phyloP scores from a whole-genome alignment of 495 filamentous ascomycete species.

The Trichocladium uniseriatum region DNA sequence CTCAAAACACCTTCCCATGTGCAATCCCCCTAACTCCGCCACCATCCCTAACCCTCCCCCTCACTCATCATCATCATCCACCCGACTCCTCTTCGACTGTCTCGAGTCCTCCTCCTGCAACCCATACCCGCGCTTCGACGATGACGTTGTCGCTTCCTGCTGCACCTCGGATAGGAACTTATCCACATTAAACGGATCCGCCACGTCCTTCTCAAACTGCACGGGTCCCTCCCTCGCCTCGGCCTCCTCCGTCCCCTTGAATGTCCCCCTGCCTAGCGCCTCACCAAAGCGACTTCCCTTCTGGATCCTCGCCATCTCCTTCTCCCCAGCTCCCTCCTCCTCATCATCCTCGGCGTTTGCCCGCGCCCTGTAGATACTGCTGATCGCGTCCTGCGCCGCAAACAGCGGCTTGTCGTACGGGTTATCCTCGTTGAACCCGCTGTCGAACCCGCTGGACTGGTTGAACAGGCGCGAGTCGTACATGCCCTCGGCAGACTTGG shows the following conservation, averaged over 20 bases:
- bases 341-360: slow-evolving; percentile 62
- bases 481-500: slow-evolving; percentile 81
- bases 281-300: slow-evolving; percentile 73
- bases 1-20: no score
- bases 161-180: slow-evolving; percentile 78
- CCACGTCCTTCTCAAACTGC: slow-evolving; percentile 90
- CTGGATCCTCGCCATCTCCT: slow-evolving; percentile 78
- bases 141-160: slow-evolving; percentile 37
- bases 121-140: slow-evolving; percentile 70
- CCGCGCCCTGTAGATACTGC: slow-evolving; percentile 82
- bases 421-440: slow-evolving; percentile 95
- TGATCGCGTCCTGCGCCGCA: slow-evolving; percentile 91
- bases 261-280: slow-evolving; percentile 79
- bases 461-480: slow-evolving; percentile 96
- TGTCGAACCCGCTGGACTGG: slow-evolving; percentile 77
- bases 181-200: slow-evolving; percentile 86
- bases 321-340: slow-evolving; percentile 69
- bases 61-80: slow-evolving; percentile 60
- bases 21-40: background rate
- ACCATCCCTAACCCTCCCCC: background rate
- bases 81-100: slow-evolving; percentile 63
- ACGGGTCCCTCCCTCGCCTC: slow-evolving; percentile 87
- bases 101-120: slow-evolving; percentile 66
- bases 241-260: slow-evolving; percentile 79
- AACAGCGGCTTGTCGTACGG: slow-evolving; percentile 96